These are phyloP conservation scores for Penicillium hordei DNA, from an alignment of 2,329 filamentous ascomycete genomes.

Conservation along the genomic window DNA sequence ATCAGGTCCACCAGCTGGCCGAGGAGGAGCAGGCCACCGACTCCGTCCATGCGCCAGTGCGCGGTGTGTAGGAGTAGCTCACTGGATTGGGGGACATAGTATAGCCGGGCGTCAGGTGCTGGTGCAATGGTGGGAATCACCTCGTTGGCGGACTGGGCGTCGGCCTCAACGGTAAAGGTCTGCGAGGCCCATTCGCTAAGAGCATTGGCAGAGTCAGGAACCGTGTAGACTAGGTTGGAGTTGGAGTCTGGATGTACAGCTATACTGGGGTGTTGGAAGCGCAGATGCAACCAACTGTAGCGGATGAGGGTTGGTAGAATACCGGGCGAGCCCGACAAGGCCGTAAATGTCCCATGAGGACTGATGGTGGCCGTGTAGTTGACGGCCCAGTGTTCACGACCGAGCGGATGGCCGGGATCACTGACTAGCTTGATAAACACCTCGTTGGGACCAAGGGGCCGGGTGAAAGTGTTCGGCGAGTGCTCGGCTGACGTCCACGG, in stretches of 20 bases:
- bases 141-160: slow-evolving; percentile 9
- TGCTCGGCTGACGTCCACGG: background rate
- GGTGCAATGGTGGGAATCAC: slow-evolving; percentile 9
- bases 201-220: slow-evolving; percentile 3
- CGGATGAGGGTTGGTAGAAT: slow-evolving; percentile 7
- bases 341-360: slow-evolving; percentile 3
- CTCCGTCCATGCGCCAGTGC: slow-evolving; percentile 34
- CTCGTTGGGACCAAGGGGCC: slow-evolving; percentile 22
- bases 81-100: slow-evolving; percentile 11
- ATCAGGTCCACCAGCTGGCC: slow-evolving; percentile 25
- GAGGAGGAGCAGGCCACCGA: slow-evolving; percentile 22
- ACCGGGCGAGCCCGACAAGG: background rate
- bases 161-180: slow-evolving; percentile 13
- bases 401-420: slow-evolving; percentile 26
- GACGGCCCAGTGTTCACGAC: slow-evolving; percentile 37
- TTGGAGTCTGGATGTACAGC: slow-evolving; percentile 11
- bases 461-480: slow-evolving; percentile 9
- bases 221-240: slow-evolving; percentile 9
- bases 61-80: slow-evolving; percentile 18
- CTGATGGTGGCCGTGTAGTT: slow-evolving; percentile 23
- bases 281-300: slow-evolving; percentile 18
- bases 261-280: slow-evolving; percentile 22
- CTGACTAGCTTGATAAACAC: slow-evolving; percentile 33
- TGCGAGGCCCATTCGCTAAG: slow-evolving; percentile 15
- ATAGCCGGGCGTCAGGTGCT: slow-evolving; percentile 10